Conservation (phyloP, 805 yeast species). For the Blastobotrys muscicola region DNA sequence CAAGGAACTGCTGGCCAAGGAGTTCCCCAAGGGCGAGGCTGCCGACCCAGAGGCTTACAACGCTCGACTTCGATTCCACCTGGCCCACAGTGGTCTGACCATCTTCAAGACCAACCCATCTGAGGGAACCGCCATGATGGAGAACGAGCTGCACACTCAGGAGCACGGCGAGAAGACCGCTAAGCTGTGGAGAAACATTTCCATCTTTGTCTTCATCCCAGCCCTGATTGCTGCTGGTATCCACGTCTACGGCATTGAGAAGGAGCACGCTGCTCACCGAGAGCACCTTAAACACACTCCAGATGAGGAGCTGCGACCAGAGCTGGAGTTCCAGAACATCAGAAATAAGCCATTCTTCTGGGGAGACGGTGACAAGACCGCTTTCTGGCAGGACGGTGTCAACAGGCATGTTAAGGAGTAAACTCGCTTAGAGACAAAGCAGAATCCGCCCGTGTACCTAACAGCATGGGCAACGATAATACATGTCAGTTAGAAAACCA, state of each 20-base stretch:
- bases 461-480: no score
- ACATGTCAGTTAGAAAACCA: no score
- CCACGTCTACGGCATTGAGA: constrained; percentile 74
- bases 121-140: constrained; percentile 56
- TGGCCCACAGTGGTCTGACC: constrained; percentile 2
- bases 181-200: constrained; percentile 75
- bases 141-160: constrained; percentile 50
- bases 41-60: constrained; percentile 1
- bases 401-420: constrained; percentile 53
- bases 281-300: constrained; percentile 44
- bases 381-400: constrained; percentile 89
- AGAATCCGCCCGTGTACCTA: no score
- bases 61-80: constrained; percentile 2
- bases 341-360: constrained; percentile 87
- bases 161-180: constrained; percentile 77
- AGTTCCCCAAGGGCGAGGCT: constrained; percentile 3
- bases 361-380: constrained; percentile 98
- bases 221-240: constrained; percentile 65
- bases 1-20: constrained; percentile 1
- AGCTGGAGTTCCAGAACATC: constrained; percentile 74
- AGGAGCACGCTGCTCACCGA: constrained; percentile 81
- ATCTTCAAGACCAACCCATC: constrained; percentile 2
- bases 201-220: constrained; percentile 74
- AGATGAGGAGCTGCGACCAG: constrained; percentile 89
- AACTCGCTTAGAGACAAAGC: background rate